phyloP scores from a whole-genome alignment of 2,329 filamentous ascomycete species.

The Neoarthrinium moseri region DNA sequence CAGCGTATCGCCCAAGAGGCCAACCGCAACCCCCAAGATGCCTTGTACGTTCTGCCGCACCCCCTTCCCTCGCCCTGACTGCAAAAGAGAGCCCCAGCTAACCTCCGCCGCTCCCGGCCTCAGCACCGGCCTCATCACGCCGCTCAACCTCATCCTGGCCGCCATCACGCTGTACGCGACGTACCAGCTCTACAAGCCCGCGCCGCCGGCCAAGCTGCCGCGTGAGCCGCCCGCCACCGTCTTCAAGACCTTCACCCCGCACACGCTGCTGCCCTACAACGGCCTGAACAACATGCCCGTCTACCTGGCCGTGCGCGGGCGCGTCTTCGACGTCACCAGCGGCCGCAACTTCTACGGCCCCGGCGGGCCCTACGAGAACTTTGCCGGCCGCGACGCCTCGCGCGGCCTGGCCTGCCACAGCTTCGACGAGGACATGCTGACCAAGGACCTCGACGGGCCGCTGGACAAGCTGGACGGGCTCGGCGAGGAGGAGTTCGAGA shows the following conservation, averaged over 20 bases:
- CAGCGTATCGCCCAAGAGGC: constrained; percentile 55
- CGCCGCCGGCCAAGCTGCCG: constrained; percentile 44
- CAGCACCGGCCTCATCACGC: constrained; percentile 51
- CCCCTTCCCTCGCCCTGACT: neutral
- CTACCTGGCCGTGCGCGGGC: constrained; percentile 87
- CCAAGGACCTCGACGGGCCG: constrained; percentile 81
- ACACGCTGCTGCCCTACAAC: constrained; percentile 81
- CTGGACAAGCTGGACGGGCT: constrained; percentile 75
- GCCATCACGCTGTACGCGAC: constrained; percentile 55
- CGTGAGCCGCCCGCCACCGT: constrained; percentile 57
- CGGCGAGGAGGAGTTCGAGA: constrained; percentile 74
- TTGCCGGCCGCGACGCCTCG: constrained; percentile 88
- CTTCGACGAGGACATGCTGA: constrained; percentile 95
- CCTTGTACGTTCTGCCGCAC: constrained; percentile 27
- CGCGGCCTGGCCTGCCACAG: constrained; percentile 85
- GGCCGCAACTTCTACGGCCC: constrained; percentile 96
- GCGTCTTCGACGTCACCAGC: constrained; percentile 84
- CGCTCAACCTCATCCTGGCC: constrained; percentile 62
- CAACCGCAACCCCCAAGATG: constrained; percentile 35
- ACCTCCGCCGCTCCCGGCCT: constrained; percentile 6
- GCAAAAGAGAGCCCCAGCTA: constrained; percentile 6
- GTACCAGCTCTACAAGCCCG: constrained; percentile 54
- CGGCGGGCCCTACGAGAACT: constrained; percentile 92
- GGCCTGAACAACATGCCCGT: constrained; percentile 73
- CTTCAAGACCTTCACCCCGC: constrained; percentile 71